A percentile compares a stretch with the other conserved stretches of the same genome.
phyloP scores from a whole-genome alignment of 2,329 filamentous ascomycete species.

The Arachnopeziza araneosa region DNA sequence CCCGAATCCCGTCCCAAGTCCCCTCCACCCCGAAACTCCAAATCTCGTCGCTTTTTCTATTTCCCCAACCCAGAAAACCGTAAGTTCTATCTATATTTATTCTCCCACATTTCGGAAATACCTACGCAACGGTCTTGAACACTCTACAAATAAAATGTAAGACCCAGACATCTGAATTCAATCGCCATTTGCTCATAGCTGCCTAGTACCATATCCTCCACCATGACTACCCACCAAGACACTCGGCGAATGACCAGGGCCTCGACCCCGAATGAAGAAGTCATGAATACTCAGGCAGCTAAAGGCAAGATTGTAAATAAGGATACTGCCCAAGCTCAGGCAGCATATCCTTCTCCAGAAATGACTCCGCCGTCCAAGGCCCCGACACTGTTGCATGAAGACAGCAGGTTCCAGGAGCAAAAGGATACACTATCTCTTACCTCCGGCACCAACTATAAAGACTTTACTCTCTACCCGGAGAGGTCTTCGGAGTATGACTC shows the following conservation, averaged over 20 bases:
- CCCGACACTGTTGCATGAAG: slow-evolving; percentile 1
- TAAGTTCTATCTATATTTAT: neutral
- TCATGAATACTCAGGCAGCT: neutral
- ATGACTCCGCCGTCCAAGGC: neutral
- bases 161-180: neutral
- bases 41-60: neutral
- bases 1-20: neutral
- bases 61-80: neutral
- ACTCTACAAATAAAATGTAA: neutral
- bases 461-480: slow-evolving; percentile 13
- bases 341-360: neutral
- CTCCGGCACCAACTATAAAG: slow-evolving; percentile 6
- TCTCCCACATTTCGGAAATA: neutral
- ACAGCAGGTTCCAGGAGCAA: slow-evolving; percentile 12
- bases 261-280: neutral
- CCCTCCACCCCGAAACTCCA: neutral
- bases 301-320: neutral
- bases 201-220: neutral
- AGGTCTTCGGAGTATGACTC: neutral
- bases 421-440: neutral
- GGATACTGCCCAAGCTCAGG: neutral
- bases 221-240: neutral
- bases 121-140: neutral
- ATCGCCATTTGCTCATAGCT: neutral
- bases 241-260: neutral